phyloP scores from a whole-genome alignment of 1,284 basidiomycete species.

The Naganishia sp. region DNA sequence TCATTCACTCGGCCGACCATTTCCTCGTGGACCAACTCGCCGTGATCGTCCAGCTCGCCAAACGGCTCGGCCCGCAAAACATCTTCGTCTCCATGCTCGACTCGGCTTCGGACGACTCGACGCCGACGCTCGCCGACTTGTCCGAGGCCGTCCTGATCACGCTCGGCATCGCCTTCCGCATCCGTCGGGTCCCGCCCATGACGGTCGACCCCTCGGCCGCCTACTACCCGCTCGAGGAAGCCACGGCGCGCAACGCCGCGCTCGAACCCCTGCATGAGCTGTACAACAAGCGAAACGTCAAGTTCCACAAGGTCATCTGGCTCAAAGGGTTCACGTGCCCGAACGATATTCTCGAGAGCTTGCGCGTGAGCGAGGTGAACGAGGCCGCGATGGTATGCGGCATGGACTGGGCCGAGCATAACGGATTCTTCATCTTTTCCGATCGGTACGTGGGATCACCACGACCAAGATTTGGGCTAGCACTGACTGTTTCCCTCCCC shows the following conservation, averaged over 20 bases:
- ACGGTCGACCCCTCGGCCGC: conserved; percentile 77
- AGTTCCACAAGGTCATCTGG: conserved; percentile 88
- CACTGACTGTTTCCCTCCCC: not conserved
- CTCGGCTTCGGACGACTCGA: conserved; percentile 88
- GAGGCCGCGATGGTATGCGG: conserved; percentile 94
- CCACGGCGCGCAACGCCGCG: conserved; percentile 84
- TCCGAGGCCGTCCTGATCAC: conserved; percentile 89
- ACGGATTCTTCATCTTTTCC: conserved; percentile 93
- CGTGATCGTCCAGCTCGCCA: conserved; percentile 88
- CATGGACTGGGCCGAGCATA: conserved; percentile 98
- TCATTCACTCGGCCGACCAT: conserved; percentile 94
- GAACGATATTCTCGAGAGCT: conserved; percentile 89
- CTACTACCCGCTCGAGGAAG: conserved; percentile 92
- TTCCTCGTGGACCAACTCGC: conserved; percentile 95
- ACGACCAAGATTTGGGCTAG: not conserved
- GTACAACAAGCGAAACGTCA: conserved; percentile 69
- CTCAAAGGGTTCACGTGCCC: conserved; percentile 96
- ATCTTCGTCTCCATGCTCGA: conserved; percentile 95
- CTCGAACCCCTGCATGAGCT: conserved; percentile 87
- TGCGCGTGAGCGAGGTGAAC: conserved; percentile 82
- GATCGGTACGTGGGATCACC: conserved; percentile 65
- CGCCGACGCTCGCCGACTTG: conserved; percentile 84
- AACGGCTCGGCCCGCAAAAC: conserved; percentile 78
- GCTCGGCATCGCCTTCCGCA: conserved; percentile 85
- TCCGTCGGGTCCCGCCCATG: conserved; percentile 82